These are phyloP conservation scores for Blumeria hordei DNA, from an alignment of 2,329 filamentous ascomycete genomes.

Conservation along the genomic window DNA sequence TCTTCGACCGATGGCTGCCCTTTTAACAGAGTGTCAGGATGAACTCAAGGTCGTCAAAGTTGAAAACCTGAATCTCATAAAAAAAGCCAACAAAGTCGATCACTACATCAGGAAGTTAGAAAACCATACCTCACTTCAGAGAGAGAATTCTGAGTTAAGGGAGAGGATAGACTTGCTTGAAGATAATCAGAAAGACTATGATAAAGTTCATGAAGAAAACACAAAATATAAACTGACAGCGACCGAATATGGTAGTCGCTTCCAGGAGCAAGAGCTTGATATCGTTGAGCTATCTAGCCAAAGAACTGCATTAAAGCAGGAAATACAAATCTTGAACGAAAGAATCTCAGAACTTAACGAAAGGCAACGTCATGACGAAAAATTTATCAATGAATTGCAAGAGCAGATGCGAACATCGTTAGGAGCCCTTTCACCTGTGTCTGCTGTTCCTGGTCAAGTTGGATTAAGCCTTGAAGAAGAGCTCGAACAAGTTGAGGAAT, in stretches of 20 bases:
- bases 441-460: slow-evolving; percentile 3
- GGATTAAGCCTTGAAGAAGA: slow-evolving; percentile 32
- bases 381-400: slow-evolving; percentile 27
- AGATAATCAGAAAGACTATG: slow-evolving; percentile 19
- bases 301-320: slow-evolving; percentile 22
- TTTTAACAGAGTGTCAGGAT: slow-evolving; percentile 29
- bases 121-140: slow-evolving; percentile 27
- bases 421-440: slow-evolving; percentile 5
- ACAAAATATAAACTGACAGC: slow-evolving; percentile 15
- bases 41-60: slow-evolving; percentile 34
- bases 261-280: slow-evolving; percentile 15
- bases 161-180: slow-evolving; percentile 29
- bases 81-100: slow-evolving; percentile 38
- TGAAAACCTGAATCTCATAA: slow-evolving; percentile 31
- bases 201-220: slow-evolving; percentile 12
- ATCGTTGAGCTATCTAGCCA: slow-evolving; percentile 17
- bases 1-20: slow-evolving; percentile 21
- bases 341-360: slow-evolving; percentile 15
- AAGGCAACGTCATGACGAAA: slow-evolving; percentile 21
- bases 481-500: slow-evolving; percentile 20
- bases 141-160: slow-evolving; percentile 29
- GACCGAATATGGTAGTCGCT: slow-evolving; percentile 17
- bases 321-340: slow-evolving; percentile 15
- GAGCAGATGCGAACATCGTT: slow-evolving; percentile 20
- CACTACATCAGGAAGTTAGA: slow-evolving; percentile 39